Base-by-base conservation (phyloP, 2,329 filamentous ascomycete species). In the Exophiala spinifera region DNA sequence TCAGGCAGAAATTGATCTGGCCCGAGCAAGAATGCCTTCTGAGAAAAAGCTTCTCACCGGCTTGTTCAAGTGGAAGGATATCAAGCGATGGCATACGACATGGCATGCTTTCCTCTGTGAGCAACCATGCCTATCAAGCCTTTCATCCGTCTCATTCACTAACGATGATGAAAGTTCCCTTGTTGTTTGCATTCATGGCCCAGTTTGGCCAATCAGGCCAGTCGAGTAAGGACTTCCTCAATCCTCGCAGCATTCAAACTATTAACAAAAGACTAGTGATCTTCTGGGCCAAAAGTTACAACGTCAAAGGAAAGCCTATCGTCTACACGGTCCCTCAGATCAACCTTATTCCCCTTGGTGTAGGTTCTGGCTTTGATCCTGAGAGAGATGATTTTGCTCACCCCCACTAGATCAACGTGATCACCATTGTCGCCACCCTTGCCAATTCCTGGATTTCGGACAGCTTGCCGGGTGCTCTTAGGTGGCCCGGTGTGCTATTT, bases 311-410 rank as follows among this genome's bases (percentile, higher is more conserved):
- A 6, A 34, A 48, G 25, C 46, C 46, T 3, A 3, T 48, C 13
- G 28, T 48, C 23, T 48, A 36, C 36, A 5, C 46, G 8, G 28
- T 48, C 5, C 46, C 46, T 13, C 25, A 48, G 14, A 48, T 48
- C 46, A 48, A 48, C 46, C 34, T 48, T 15, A 48, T 48, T 37
- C 46, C 46, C 28, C 46, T 48, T 34, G 46, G 46, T 37, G 46
- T 48, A 48, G 36, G 46, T 48, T 19, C n/a, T 28, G n/a, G n/a
- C n/a, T n/a, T n/a, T n/a, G n/a, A n/a, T n/a, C n/a, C n/a, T n/a
- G n/a, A n/a, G n/a, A n/a, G n/a, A n/a, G n/a, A n/a, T n/a, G n/a
- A n/a, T n/a, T n/a, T n/a, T n/a, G n/a, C n/a, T n/a, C n/a, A n/a
- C n/a, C n/a, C n/a, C n/a, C n/a, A 28, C 8, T 48, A 36, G 46